These are phyloP conservation scores for Lentinula raphanica DNA, from an alignment of 768 basidiomycete genomes.

Conservation along the genomic window DNA sequence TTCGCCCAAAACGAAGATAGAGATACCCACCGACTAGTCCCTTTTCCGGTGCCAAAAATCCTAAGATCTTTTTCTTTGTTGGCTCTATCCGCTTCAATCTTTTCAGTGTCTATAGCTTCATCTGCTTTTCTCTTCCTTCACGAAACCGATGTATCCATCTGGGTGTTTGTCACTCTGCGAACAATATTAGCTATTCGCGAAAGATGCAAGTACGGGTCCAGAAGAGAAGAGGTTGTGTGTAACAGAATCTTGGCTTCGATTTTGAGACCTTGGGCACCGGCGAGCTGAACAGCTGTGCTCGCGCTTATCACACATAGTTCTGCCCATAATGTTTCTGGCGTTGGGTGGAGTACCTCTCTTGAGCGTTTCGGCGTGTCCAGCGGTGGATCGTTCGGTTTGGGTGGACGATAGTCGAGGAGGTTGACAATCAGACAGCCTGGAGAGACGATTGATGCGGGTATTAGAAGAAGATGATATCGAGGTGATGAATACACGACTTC, in stretches of 20 bases:
- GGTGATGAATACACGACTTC: conserved; percentile 58
- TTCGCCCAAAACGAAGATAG: not conserved
- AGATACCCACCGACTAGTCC: conserved; percentile 30
- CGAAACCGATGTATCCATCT: conserved; percentile 65
- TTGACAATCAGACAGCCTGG: conserved; percentile 84
- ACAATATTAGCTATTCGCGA: conserved; percentile 73
- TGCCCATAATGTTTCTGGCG: conserved; percentile 70
- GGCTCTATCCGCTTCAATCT: conserved; percentile 71
- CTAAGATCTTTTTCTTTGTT: conserved; percentile 69
- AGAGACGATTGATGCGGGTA: conserved; percentile 2
- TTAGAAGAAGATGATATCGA: not conserved
- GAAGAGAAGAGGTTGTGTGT: conserved; percentile 63
- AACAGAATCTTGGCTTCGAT: conserved; percentile 73
- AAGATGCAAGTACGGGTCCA: conserved; percentile 75
- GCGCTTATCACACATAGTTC: conserved; percentile 71
- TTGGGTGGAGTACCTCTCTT: conserved; percentile 74
- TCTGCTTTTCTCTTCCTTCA: conserved; percentile 81
- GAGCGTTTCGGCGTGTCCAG: conserved; percentile 57
- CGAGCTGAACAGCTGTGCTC: conserved; percentile 53
- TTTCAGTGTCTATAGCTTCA: conserved; percentile 61
- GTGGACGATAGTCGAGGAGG: conserved; percentile 69
- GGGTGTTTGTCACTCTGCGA: conserved; percentile 65
- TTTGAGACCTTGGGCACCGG: conserved; percentile 68
- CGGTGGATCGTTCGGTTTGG: conserved; percentile 49
- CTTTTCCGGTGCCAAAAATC: conserved; percentile 64